Evolutionary conservation across 163 green algal species (phyloP), one percentile per base, ranked within the genome.

Genomic region (Scenedesmus sp.): DNA sequence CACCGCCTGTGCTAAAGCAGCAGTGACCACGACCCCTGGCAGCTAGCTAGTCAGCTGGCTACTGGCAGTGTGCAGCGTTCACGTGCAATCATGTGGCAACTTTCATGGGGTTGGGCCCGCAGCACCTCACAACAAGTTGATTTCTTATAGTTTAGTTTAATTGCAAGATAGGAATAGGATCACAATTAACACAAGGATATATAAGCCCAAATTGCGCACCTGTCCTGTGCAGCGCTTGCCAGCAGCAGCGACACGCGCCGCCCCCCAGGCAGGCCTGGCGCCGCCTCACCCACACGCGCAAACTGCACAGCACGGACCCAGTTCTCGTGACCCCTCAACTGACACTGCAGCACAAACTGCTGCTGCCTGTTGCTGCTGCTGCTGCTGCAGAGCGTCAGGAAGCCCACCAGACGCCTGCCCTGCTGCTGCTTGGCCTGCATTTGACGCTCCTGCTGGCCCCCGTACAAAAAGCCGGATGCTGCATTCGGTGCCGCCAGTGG

Each of bases 211-310:
- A 24, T 22, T 15, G 24, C 81, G 40, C 95, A 97, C 89, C 95
- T 96, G 92, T 99, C 98, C 92, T 99, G 96, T 4, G 95, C 97
- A 1, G 95, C 97, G 73, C 93, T 98, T 10, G 97, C 98, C 44
- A 99, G 93, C 92, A 99, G 95, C 83, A 99, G 81, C 84, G 37
- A 76, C 44, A 65, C 73, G 51, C 43, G 42, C 70, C 26, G 40
- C 35, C 26, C 79, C 12, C 22, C 81, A n/a, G 24, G 42, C 70
- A 73, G 15, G 68, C 53, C 33, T 35, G 43, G 22, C 33, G 42
- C 46, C 44, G 81, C 83, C 83, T 86, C 61, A 22, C 20, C 5
- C 12, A 94, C 86, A 56, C 93, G 79, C 15, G 91, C 92, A 88
- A 98, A 98, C 0, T 94, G 94, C 46, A 99, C 92, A 5, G 92